These are phyloP conservation scores for Gamarada debralockiae DNA, from an alignment of 495 filamentous ascomycete genomes.

Conservation along the genomic window DNA sequence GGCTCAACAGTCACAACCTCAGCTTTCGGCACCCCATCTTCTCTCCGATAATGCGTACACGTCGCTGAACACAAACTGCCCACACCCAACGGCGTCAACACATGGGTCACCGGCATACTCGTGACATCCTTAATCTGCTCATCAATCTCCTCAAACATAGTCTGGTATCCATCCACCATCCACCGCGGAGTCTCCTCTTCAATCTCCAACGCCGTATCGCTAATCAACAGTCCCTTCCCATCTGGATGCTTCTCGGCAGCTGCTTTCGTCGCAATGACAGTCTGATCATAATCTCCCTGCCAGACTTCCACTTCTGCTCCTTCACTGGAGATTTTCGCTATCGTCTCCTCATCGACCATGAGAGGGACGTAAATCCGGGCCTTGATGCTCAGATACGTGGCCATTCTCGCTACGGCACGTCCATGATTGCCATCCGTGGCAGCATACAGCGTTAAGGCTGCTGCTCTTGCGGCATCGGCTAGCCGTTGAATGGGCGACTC, in stretches of 20 bases:
- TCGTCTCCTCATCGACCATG: constrained; percentile 47
- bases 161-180: constrained; percentile 72
- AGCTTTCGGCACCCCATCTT: constrained; percentile 46
- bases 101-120: background rate
- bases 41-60: constrained; percentile 31
- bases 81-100: constrained; percentile 26
- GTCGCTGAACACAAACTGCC: background rate
- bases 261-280: constrained; percentile 39
- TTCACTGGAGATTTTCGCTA: constrained; percentile 50
- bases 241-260: constrained; percentile 28
- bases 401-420: constrained; percentile 64
- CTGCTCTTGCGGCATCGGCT: constrained; percentile 28
- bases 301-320: constrained; percentile 51
- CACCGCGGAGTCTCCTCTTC: constrained; percentile 55
- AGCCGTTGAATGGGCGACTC: constrained; percentile 35
- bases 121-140: constrained; percentile 36
- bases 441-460: constrained; percentile 38
- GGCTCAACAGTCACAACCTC: constrained; percentile 51
- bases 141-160: constrained; percentile 60
- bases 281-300: constrained; percentile 56
- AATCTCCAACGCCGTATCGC: constrained; percentile 59
- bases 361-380: constrained; percentile 53
- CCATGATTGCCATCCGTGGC: constrained; percentile 74
- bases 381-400: constrained; percentile 42
- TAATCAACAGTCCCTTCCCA: constrained; percentile 48